Conservation (phyloP, 768 basidiomycete genomes). For the Leccinum obscurum region DNA sequence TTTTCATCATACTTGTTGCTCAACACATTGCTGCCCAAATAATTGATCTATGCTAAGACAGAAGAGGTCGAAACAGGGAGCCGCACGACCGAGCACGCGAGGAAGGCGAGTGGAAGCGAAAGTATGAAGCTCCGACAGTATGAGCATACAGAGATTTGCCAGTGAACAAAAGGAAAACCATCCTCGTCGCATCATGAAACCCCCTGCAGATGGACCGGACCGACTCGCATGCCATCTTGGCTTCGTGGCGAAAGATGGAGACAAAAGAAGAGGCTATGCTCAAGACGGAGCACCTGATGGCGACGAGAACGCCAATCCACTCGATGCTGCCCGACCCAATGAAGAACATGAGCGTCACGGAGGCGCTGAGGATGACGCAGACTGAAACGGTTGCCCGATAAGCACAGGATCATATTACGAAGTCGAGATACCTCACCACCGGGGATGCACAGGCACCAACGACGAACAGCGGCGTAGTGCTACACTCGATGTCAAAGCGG, state of each 20-base stretch:
- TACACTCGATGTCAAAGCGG: conserved; percentile 58
- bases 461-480: conserved; percentile 59
- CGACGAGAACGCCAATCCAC: conserved; percentile 64
- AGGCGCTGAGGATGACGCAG: conserved; percentile 80
- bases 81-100: conserved; percentile 63
- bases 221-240: conserved; percentile 53
- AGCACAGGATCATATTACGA: neutral
- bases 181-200: conserved; percentile 53
- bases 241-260: conserved; percentile 68
- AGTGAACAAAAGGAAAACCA: neutral
- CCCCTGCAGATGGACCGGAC: conserved; percentile 44
- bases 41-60: neutral
- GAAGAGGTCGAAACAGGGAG: neutral
- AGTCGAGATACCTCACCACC: conserved; percentile 45
- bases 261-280: conserved; percentile 66
- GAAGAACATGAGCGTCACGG: conserved; percentile 69
- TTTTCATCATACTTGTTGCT: no score
- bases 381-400: conserved; percentile 42
- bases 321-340: conserved; percentile 67
- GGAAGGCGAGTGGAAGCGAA: conserved; percentile 71
- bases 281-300: conserved; percentile 54
- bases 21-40: no score
- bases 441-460: conserved; percentile 65
- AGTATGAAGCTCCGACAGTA: conserved; percentile 56
- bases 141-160: neutral